Evolutionary conservation across 805 yeast species (phyloP).

Genomic region (Ogataea pilisensis): DNA sequence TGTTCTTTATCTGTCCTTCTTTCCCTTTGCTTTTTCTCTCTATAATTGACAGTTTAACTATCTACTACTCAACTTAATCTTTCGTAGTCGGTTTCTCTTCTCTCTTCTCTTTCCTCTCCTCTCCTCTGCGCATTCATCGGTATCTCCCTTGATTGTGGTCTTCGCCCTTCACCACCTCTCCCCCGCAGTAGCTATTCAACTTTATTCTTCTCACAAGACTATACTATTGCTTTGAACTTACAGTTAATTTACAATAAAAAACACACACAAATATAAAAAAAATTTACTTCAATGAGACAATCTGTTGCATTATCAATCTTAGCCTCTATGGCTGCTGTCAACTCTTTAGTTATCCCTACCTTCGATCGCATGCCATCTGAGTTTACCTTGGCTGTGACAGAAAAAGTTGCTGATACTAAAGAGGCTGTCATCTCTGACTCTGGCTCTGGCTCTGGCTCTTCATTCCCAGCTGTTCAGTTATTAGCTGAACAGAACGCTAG

Average conservation of each 20-base stretch:
- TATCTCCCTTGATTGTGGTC: background rate
- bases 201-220: no score
- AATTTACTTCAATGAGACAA: no score
- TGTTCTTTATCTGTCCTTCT: background rate
- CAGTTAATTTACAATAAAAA: no score
- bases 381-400: conserved; percentile 11
- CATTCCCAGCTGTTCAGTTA: no score
- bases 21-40: background rate
- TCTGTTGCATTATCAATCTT: conserved; percentile 26
- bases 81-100: background rate
- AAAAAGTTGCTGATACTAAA: conserved; percentile 1
- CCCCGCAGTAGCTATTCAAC: no score
- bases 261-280: no score
- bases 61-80: no score
- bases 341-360: conserved; percentile 59
- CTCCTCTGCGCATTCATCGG: background rate
- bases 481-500: conserved; percentile 30
- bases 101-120: background rate
- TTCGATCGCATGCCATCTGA: conserved; percentile 19
- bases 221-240: no score
- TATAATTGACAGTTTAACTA: no score
- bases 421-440: no score
- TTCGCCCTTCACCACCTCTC: no score
- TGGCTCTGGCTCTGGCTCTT: no score
- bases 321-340: conserved; percentile 30